phyloP scores from a whole-genome alignment of 2,329 filamentous ascomycete genomes.

The Aspergillus sp. region DNA sequence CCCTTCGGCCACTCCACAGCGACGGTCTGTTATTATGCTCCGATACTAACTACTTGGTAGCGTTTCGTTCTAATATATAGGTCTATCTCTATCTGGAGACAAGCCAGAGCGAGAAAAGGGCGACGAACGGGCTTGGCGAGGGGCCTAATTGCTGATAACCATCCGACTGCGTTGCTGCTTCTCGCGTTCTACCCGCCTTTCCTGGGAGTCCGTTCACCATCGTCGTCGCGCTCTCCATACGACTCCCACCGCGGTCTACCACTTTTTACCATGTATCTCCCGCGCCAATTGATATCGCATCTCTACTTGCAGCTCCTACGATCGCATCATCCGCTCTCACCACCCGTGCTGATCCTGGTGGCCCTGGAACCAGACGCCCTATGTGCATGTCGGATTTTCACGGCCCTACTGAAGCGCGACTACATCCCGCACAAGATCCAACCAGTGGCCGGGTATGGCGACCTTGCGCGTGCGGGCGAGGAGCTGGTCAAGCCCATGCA shows the following conservation, averaged over 20 bases:
- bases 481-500: slow-evolving; percentile 81
- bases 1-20: slow-evolving; percentile 4
- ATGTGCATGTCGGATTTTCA: slow-evolving; percentile 90
- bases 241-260: neutral
- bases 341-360: slow-evolving; percentile 83
- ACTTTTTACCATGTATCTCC: slow-evolving; percentile 71
- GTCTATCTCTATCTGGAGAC: too few species aligned
- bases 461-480: slow-evolving; percentile 70
- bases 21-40: neutral
- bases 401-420: slow-evolving; percentile 87
- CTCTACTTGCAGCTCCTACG: slow-evolving; percentile 83
- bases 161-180: slow-evolving; percentile 1
- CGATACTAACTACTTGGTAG: neutral
- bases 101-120: neutral
- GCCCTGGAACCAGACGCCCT: slow-evolving; percentile 92
- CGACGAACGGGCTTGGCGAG: neutral
- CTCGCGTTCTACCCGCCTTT: slow-evolving; percentile 1
- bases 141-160: neutral
- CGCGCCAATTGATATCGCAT: slow-evolving; percentile 77
- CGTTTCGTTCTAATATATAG: too few species aligned
- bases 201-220: neutral
- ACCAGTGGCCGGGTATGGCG: slow-evolving; percentile 84
- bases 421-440: slow-evolving; percentile 98
- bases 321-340: slow-evolving; percentile 79
- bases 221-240: neutral